Evolutionary conservation across 176 grass and related monocot species (phyloP).

Genomic region (Raddia guianensis): DNA sequence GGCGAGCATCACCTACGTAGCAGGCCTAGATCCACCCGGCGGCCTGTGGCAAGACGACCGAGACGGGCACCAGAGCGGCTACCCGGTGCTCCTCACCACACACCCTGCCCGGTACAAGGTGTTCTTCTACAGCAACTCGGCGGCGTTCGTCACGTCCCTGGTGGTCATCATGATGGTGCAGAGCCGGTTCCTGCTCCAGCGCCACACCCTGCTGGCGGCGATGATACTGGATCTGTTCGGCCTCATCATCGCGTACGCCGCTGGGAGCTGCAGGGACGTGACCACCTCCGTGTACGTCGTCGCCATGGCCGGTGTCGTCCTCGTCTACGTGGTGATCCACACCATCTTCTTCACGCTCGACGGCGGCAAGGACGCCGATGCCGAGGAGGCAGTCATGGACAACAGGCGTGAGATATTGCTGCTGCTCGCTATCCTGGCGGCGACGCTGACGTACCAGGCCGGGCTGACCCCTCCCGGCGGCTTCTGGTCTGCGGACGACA

Average conservation of each 20-base stretch:
- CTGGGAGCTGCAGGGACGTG: conserved; percentile 42
- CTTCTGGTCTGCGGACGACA: conserved; percentile 28
- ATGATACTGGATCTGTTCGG: conserved; percentile 52
- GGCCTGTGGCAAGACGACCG: conserved; percentile 40
- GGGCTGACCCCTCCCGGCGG: conserved; percentile 54
- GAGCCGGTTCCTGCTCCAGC: conserved; percentile 18
- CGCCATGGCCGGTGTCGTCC: conserved; percentile 32
- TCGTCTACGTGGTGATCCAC: conserved; percentile 46
- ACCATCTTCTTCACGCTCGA: conserved; percentile 46
- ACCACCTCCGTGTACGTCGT: conserved; percentile 39
- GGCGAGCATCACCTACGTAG: conserved; percentile 51
- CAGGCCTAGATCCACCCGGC: conserved; percentile 53
- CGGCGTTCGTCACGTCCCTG: conserved; percentile 49
- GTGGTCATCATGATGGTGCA: conserved; percentile 50
- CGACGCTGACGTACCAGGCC: conserved; percentile 55
- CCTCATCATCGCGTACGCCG: conserved; percentile 44
- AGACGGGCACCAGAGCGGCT: background rate
- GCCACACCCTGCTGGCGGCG: conserved; percentile 22
- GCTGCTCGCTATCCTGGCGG: conserved; percentile 46
- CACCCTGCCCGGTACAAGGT: conserved; percentile 9
- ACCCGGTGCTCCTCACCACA: conserved; percentile 42
- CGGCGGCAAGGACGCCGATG: conserved; percentile 1
- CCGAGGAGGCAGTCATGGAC: background rate
- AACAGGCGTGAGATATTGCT: conserved; percentile 40
- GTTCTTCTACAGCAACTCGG: conserved; percentile 57